These are phyloP conservation scores for Coriaria nepalensis DNA, from an alignment of 306 rosid species.

Conservation along the genomic window DNA sequence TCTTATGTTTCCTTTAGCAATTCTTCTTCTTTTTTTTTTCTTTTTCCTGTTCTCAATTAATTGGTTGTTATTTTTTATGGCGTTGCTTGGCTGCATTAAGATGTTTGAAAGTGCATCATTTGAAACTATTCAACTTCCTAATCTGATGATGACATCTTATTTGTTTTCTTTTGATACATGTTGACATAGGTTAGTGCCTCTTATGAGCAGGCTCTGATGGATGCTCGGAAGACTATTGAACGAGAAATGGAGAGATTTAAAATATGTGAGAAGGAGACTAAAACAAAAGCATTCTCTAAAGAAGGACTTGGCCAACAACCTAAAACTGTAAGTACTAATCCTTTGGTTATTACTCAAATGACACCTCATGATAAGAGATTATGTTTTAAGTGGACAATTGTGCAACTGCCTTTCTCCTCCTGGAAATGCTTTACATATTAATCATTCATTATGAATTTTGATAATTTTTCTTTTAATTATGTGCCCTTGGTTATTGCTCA, in stretches of 20 bases:
- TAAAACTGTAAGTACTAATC: conserved; percentile 60
- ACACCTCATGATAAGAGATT: background rate
- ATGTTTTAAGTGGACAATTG: too few species aligned
- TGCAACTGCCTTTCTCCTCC: too few species aligned
- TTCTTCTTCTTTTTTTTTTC: background rate
- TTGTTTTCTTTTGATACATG: conserved; percentile 20
- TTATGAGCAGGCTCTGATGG: conserved; percentile 92
- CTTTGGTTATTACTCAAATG: background rate
- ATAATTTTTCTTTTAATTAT: too few species aligned
- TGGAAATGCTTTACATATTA: too few species aligned
- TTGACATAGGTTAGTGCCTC: conserved; percentile 88
- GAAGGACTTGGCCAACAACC: conserved; percentile 98
- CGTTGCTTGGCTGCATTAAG: background rate
- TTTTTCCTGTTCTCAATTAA: conserved; percentile 1
- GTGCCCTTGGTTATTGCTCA: background rate
- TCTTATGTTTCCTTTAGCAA: background rate
- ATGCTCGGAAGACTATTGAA: conserved; percentile 87
- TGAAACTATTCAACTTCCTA: background rate
- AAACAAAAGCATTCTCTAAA: conserved; percentile 93
- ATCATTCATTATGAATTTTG: too few species aligned
- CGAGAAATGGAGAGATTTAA: conserved; percentile 99
- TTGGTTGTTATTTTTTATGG: background rate
- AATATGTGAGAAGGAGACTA: conserved; percentile 93
- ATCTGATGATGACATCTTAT: conserved; percentile 17
- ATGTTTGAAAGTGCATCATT: background rate